phyloP scores from a whole-genome alignment of 163 green algal species.

The Botryococcus braunii region DNA sequence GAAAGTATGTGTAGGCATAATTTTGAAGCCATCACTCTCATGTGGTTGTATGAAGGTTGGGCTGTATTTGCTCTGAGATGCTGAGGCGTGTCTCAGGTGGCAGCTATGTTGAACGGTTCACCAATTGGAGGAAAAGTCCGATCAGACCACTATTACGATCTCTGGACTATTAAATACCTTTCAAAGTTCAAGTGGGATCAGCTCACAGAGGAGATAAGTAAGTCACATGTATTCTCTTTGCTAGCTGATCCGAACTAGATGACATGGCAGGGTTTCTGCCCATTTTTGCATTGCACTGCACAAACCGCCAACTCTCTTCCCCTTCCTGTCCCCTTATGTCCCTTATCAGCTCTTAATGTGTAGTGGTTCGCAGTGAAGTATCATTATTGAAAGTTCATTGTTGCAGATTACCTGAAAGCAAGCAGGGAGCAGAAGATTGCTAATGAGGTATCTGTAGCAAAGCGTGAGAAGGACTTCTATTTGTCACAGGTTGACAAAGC shows the following conservation, averaged over 20 bases:
- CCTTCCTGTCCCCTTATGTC: no score
- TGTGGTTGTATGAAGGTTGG: neutral
- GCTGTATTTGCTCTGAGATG: neutral
- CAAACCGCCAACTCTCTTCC: no score
- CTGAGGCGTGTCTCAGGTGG: slow-evolving; percentile 31
- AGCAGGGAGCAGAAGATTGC: slow-evolving; percentile 79
- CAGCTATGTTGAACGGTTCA: slow-evolving; percentile 77
- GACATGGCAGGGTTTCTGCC: no score
- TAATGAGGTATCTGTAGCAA: slow-evolving; percentile 77
- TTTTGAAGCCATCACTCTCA: neutral
- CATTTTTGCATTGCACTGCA: no score
- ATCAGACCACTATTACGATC: slow-evolving; percentile 79
- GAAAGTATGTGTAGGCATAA: no score
- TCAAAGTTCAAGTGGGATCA: slow-evolving; percentile 92
- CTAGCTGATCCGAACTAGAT: neutral
- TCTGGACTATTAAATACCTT: slow-evolving; percentile 87
- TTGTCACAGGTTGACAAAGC: slow-evolving; percentile 72
- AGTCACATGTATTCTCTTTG: neutral
- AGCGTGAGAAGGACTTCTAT: slow-evolving; percentile 93
- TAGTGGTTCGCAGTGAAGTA: no score
- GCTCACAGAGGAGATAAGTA: slow-evolving; percentile 81
- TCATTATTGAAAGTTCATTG: no score
- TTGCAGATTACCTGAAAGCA: slow-evolving; percentile 64
- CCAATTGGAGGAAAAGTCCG: slow-evolving; percentile 68
- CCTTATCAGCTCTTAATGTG: no score